These are phyloP conservation scores for Blastobotrys ciferrii DNA, from an alignment of 1,139 yeast species.

Conservation along the genomic window DNA sequence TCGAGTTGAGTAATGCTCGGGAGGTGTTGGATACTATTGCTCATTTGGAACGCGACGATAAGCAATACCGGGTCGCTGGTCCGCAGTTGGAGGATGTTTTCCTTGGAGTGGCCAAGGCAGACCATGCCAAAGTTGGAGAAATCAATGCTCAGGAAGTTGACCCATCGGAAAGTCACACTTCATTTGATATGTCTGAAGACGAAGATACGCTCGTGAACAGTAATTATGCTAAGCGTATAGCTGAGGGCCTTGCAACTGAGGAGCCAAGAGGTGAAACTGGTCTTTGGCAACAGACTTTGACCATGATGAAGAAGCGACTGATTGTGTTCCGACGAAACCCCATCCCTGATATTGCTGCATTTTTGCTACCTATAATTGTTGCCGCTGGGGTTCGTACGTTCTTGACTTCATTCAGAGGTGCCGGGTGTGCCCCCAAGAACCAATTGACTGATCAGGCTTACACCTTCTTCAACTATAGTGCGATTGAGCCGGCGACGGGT, in stretches of 20 bases:
- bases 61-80: slow-evolving; percentile 32
- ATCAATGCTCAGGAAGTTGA: slow-evolving; percentile 2
- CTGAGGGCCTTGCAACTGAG: slow-evolving; percentile 12
- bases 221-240: slow-evolving; percentile 4
- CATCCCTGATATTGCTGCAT: slow-evolving; percentile 31
- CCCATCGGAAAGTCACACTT: slow-evolving; percentile 6
- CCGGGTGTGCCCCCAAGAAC: slow-evolving; percentile 27
- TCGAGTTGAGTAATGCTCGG: slow-evolving; percentile 23
- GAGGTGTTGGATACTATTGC: slow-evolving; percentile 27
- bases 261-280: slow-evolving; percentile 21
- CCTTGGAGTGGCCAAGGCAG: slow-evolving; percentile 35
- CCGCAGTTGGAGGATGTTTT: slow-evolving; percentile 40
- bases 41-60: slow-evolving; percentile 25
- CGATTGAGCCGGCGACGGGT: slow-evolving; percentile 20
- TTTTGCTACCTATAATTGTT: slow-evolving; percentile 35
- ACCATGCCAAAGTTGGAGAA: slow-evolving; percentile 29
- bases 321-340: slow-evolving; percentile 34
- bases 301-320: slow-evolving; percentile 35
- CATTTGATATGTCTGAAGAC: slow-evolving; percentile 16
- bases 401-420: slow-evolving; percentile 26
- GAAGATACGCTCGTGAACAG: slow-evolving; percentile 11
- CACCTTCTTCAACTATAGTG: slow-evolving; percentile 19
- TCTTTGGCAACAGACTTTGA: slow-evolving; percentile 27
- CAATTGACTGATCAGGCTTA: slow-evolving; percentile 25
- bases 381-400: slow-evolving; percentile 33